Evolutionary conservation across 768 basidiomycete species (phyloP), one percentile per base, ranked within the genome.

Genomic region (Pulveroboletus sp.): DNA sequence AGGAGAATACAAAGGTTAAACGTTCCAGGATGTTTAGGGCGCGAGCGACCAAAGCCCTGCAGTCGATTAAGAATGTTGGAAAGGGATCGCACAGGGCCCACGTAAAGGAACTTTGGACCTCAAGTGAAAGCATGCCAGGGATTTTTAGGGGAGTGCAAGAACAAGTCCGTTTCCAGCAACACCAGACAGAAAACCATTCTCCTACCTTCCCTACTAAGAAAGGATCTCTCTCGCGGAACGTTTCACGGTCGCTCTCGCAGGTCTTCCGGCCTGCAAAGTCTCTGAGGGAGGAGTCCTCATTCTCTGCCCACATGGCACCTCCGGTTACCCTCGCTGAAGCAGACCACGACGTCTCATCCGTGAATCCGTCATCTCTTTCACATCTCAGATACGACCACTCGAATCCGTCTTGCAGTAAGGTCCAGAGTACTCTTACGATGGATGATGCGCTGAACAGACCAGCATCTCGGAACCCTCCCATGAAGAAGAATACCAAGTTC

Each of bases 31-130:
- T 76, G 6, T 65, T 81, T 50, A 75, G 63, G 53, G 68, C 68
- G 28, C 73, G 76, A 44, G 79, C 80, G 6, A 75, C 72, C 31
- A 71, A 69, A 55, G 77, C 74, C 13, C 68, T 80, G 24, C 68
- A 60, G 48, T 76, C 75, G 37, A 70, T 80, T 17, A 78, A 69
- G 63, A 76, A 70, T 46, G 66, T 69, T n/a, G 69, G 70, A 32
- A 76, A 58, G 45, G 51, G 53, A 27, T 59, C 66, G 24, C 61
- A 61, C 36, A 67, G 71, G 64, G 61, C 72, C n/a, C 70, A 69
- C 47, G 68, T 68, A 15, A 73, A 71, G 61, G 72, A 78, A 10
- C 59, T 68, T 45, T 66, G 62, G 66, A 60, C 63, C 39, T 65
- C 60, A 38, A 64, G 43, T 39, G 65, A 66, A 41, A 61, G 51